These are phyloP conservation scores for Aspergillus mulundensis DNA, from an alignment of 495 filamentous ascomycete species.

Conservation along the genomic window DNA sequence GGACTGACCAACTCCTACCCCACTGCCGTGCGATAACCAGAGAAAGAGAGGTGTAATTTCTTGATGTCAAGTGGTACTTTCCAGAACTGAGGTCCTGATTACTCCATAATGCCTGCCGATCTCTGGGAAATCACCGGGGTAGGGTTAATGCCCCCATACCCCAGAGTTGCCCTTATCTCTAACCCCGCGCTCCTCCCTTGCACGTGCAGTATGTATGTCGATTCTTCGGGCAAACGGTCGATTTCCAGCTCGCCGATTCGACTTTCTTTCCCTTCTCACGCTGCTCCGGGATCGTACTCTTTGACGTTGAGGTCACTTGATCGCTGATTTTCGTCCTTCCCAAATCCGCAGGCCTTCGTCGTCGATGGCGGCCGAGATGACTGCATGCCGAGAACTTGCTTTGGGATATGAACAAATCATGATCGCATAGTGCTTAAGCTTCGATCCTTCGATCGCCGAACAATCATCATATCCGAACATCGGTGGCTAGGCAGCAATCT, in stretches of 20 bases:
- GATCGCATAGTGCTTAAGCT: not conserved
- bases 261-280: not conserved
- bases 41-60: not conserved
- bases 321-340: not conserved
- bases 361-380: not conserved
- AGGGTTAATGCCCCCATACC: not conserved
- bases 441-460: not conserved
- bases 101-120: not conserved
- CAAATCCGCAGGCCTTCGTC: not conserved
- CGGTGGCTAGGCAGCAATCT: not conserved
- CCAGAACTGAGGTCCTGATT: not conserved
- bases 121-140: not conserved
- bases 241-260: not conserved
- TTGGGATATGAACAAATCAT: not conserved
- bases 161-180: not conserved
- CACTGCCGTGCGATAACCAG: not conserved
- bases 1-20: not conserved
- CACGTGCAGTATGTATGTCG: not conserved
- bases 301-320: not conserved
- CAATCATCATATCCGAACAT: not conserved
- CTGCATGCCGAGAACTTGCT: not conserved
- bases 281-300: not conserved
- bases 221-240: not conserved
- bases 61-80: not conserved
- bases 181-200: not conserved